Evolutionary conservation across 2,329 filamentous ascomycete species (phyloP), one percentile per base, ranked within the genome.

Genomic region (Fusarium brevicatenulatum): DNA sequence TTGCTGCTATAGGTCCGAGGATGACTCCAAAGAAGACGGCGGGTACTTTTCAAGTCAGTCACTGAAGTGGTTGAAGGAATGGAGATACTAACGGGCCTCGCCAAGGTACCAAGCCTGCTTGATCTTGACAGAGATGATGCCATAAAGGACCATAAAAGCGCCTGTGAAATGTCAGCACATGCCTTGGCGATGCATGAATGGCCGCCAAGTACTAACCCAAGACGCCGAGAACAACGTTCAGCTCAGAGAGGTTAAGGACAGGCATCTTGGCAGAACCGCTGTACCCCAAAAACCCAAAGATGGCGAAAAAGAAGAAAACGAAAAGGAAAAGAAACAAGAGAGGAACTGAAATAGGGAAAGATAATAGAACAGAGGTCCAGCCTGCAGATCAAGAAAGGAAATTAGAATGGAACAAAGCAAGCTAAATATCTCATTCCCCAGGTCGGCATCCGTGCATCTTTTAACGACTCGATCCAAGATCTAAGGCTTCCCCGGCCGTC

Each of bases 41-140:
- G 8, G 88, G 88, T 23, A 90, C 87, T 90, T 55, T 9, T 13
- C 2, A 7, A 5, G 10, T 61, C 4, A 67, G 53, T 52, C 21
- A n/a, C 19, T 19, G 13, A 15, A 19, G n/a, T 7, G 56, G 11
- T 30, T 11, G 21, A 7, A 18, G 28, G 16, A 7, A 46, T 12
- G 23, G 16, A 28, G 19, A 30, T 52, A 80, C 85, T 74, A 71
- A 87, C 86, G 76, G 28, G 87, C 87, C 80, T 89, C 86, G 9
- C 87, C 87, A 13, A 89, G 80, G 70, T 87, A 88, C 86, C 86
- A 88, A 30, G 80, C 78, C 61, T 82, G 82, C 79, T 88, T 89
- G 71, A 89, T 83, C 76, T 87, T 85, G 56, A 87, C 83, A 1
- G 87, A 87, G 15, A 86, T 80, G 53, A 88, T 73, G 36, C 86